Evolutionary conservation across 208 protist genomes (phyloP).

Genomic region (Trypanosoma grayi): DNA sequence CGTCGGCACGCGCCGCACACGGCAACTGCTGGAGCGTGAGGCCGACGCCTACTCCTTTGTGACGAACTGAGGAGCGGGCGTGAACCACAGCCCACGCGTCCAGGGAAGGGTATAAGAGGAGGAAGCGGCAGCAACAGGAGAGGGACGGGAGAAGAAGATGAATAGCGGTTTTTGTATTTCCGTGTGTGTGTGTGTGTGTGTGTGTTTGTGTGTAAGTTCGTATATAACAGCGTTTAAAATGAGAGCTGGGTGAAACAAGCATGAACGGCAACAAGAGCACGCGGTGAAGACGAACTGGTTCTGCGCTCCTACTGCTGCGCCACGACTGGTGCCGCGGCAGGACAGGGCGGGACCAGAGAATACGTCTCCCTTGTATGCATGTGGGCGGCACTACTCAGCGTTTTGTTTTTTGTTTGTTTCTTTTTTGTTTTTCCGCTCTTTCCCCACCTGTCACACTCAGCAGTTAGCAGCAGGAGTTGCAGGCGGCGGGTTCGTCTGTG

Average conservation of each 20-base stretch:
- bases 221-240: too few species aligned
- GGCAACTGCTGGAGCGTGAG: constrained; percentile 74
- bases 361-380: background rate
- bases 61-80: constrained; percentile 40
- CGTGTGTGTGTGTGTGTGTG: background rate
- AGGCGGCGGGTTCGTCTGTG: too few species aligned
- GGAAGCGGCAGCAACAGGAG: background rate
- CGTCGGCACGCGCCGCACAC: constrained; percentile 80
- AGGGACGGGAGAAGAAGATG: background rate
- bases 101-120: constrained; percentile 2
- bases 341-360: too few species aligned
- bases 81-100: too few species aligned
- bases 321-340: too few species aligned
- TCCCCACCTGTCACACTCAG: background rate
- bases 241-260: too few species aligned
- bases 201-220: too few species aligned
- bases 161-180: background rate
- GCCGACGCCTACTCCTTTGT: constrained; percentile 80
- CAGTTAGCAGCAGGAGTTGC: too few species aligned
- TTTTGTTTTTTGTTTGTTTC: background rate
- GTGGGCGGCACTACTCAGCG: background rate
- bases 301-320: too few species aligned
- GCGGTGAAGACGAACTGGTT: too few species aligned
- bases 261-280: too few species aligned
- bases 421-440: background rate